Evolutionary conservation across 306 rosid genomes (phyloP), one percentile per base, ranked within the genome.

Genomic region (Trifolium fragiferum): DNA sequence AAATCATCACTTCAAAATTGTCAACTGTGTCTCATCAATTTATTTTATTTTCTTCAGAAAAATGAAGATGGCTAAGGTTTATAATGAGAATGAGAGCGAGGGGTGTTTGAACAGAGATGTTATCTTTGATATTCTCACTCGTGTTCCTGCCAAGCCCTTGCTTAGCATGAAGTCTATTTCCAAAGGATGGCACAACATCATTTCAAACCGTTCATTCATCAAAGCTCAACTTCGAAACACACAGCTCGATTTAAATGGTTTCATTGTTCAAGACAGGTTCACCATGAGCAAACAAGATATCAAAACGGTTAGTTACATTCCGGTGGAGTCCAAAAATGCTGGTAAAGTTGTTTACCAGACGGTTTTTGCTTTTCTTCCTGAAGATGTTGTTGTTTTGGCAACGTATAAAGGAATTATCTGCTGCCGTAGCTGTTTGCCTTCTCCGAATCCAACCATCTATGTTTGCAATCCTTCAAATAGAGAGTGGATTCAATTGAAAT

Each of bases 321-420:
- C 83, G 8, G 65, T 80, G 1, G 77, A 37, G n/a, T 4, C 65
- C 40, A 21, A 2, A 66, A 46, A 10, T 13, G 21, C 49, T 20
- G 14, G 3, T 33, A 32, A 6, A 23, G 43, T 71, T n/a, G 76
- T 83, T 63, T 71, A 73, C 4, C 72, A 66, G 1, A 46, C 2
- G 2, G 74, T 81, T 27, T 74, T 87, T 43, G 27, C 21, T 76
- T 90, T 86, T 76, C 86, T 90, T 13, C 90, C 89, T 0, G 85
- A 87, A 74, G 78, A 81, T 2, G 92, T 86, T 40, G 89, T 90
- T 1, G 25, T 84, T 30, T 65, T 85, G 53, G 70, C 86, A 7
- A 87, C 96, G 0, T 84, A 86, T 55, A 78, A 84, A 2, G 96
- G 90, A 1, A 73, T 90, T 2, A 78, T 90, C 3, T 87, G 96